Conservation (phyloP, 768 basidiomycete species). For the Clitopilus hobsonii region DNA sequence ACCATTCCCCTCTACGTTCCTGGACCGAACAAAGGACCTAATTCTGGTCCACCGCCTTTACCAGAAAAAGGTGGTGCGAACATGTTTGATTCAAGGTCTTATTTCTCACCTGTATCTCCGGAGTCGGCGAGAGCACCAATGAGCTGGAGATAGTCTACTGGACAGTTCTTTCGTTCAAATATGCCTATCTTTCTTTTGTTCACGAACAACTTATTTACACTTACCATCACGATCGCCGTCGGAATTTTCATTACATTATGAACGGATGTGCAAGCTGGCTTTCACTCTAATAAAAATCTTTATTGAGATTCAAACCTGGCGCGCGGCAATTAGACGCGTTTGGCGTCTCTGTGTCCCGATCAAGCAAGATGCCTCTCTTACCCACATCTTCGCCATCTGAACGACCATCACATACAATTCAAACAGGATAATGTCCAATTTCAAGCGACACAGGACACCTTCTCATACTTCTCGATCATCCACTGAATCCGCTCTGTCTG, state of each 20-base stretch:
- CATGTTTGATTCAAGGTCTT: conserved; percentile 3
- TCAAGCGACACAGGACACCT: conserved; percentile 32
- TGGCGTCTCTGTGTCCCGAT: too few species aligned
- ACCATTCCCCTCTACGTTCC: conserved; percentile 67
- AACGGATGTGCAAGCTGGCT: not conserved
- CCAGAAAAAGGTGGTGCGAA: conserved; percentile 4
- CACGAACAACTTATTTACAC: not conserved
- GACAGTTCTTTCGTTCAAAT: too few species aligned
- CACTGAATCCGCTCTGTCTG: conserved; percentile 26
- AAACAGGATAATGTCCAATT: conserved; percentile 15
- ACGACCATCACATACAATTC: not conserved
- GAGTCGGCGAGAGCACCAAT: not conserved
- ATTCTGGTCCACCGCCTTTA: not conserved
- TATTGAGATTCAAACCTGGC: too few species aligned
- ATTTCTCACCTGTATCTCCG: conserved; percentile 9
- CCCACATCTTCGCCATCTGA: not conserved
- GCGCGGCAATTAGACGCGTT: too few species aligned
- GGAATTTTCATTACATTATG: not conserved
- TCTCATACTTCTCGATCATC: conserved; percentile 32
- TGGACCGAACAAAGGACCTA: conserved; percentile 5
- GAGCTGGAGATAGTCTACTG: not conserved
- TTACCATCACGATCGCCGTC: not conserved
- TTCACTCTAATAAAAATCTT: not conserved
- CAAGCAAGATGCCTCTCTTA: too few species aligned
- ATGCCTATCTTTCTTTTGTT: not conserved